Conservation (phyloP, 345 rosid species). For the Gossypium sturtianum region DNA sequence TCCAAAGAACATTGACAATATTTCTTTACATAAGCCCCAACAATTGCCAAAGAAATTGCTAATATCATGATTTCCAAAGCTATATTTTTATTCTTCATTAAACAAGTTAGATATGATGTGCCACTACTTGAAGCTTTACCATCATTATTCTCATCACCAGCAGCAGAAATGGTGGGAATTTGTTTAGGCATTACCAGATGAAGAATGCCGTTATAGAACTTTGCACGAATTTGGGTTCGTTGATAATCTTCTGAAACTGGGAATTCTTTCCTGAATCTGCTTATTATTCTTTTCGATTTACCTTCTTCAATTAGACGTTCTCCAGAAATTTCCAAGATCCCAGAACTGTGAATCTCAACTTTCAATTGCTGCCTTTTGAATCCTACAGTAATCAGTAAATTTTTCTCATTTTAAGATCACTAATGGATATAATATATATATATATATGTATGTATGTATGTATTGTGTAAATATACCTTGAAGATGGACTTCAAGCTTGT, state of each 20-base stretch:
- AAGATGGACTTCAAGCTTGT: background rate
- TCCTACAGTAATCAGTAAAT: background rate
- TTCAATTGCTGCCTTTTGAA: conserved; percentile 5
- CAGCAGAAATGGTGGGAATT: background rate
- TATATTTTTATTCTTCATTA: background rate
- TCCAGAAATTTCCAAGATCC: background rate
- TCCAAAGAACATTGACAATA: background rate
- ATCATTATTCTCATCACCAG: background rate
- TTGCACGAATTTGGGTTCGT: background rate
- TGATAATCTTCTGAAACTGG: background rate
- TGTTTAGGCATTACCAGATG: background rate
- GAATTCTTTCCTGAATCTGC: conserved; percentile 1
- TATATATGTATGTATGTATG: too few relatives aligned
- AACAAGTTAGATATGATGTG: background rate
- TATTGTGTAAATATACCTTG: background rate
- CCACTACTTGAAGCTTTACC: background rate
- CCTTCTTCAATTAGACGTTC: background rate
- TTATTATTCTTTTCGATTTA: background rate
- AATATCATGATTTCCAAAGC: background rate
- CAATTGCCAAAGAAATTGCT: background rate
- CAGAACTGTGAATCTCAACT: background rate
- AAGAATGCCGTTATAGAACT: background rate
- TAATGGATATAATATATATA: background rate
- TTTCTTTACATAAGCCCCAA: background rate
- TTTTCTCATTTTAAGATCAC: background rate